A percentile compares a stretch with the other conserved stretches of the same genome.
phyloP scores from a whole-genome alignment of 306 rosid genomes.

The Heteromeles arbutifolia region DNA sequence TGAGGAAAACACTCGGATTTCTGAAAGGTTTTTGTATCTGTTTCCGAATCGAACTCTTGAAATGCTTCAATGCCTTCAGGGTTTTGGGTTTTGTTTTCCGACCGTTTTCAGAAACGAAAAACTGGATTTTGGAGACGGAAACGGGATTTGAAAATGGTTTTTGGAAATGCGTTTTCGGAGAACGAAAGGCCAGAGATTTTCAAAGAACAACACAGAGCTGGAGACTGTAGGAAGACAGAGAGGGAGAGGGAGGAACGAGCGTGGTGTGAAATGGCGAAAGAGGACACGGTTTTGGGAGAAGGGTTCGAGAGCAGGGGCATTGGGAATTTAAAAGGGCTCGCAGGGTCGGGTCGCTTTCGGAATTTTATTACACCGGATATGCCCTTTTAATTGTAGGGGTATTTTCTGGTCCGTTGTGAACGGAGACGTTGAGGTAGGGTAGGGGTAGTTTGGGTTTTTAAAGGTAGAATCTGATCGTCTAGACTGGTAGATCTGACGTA shows the following conservation, averaged over 20 bases:
- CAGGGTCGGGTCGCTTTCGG: constrained; percentile 14
- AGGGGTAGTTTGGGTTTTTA: constrained; percentile 12
- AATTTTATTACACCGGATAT: background rate
- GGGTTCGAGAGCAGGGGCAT: constrained; percentile 9
- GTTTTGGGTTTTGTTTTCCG: background rate
- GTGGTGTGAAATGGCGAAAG: constrained; percentile 21
- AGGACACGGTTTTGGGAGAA: constrained; percentile 11
- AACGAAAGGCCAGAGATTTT: constrained; percentile 22
- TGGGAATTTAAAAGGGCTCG: constrained; percentile 22
- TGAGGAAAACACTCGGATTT: background rate
- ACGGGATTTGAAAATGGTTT: background rate
- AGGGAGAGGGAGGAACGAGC: background rate
- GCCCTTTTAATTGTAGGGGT: background rate
- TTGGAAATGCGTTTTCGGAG: constrained; percentile 2
- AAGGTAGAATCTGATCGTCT: background rate
- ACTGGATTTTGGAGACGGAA: constrained; percentile 6
- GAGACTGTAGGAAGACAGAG: background rate
- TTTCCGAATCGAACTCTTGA: constrained; percentile 6
- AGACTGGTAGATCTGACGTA: constrained; percentile 11
- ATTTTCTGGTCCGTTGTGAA: background rate
- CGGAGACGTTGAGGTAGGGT: background rate
- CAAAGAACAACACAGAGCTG: background rate
- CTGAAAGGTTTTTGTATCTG: background rate
- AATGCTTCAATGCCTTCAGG: background rate
- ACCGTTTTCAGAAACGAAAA: background rate